Conservation (phyloP, 805 yeast genomes). For the Yueomyces sinensis region DNA sequence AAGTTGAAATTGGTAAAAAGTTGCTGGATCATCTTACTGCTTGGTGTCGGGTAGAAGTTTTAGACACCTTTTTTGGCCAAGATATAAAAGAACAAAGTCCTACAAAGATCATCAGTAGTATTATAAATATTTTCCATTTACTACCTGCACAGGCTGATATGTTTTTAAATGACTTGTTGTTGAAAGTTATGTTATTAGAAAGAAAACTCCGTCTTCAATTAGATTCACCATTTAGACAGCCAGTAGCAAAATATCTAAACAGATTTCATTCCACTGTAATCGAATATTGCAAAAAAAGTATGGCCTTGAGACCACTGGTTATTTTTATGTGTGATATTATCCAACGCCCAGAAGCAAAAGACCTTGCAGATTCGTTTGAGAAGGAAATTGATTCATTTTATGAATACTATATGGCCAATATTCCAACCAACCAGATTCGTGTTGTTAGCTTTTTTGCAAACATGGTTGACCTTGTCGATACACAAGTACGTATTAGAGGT, state of each 20-base stretch:
- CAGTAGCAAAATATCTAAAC: conserved; percentile 75
- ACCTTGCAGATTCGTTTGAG: conserved; percentile 44
- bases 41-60: conserved; percentile 78
- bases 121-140: conserved; percentile 80
- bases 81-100: conserved; percentile 72
- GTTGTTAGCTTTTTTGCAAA: conserved; percentile 44
- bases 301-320: conserved; percentile 49
- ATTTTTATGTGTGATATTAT: conserved; percentile 23
- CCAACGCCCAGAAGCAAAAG: conserved; percentile 21
- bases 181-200: conserved; percentile 66
- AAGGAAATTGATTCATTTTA: conserved; percentile 37
- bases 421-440: conserved; percentile 21
- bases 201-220: conserved; percentile 73
- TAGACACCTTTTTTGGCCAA: conserved; percentile 65
- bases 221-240: conserved; percentile 80
- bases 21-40: conserved; percentile 87
- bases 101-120: conserved; percentile 78
- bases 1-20: conserved; percentile 93
- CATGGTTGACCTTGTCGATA: conserved; percentile 47
- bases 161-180: conserved; percentile 77
- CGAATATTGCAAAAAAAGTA: conserved; percentile 53
- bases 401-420: conserved; percentile 35
- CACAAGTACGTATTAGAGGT: conserved; percentile 37
- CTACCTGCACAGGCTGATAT: conserved; percentile 87
- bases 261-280: conserved; percentile 68